phyloP scores from a whole-genome alignment of 306 rosid species.

The Casuarina glauca region DNA sequence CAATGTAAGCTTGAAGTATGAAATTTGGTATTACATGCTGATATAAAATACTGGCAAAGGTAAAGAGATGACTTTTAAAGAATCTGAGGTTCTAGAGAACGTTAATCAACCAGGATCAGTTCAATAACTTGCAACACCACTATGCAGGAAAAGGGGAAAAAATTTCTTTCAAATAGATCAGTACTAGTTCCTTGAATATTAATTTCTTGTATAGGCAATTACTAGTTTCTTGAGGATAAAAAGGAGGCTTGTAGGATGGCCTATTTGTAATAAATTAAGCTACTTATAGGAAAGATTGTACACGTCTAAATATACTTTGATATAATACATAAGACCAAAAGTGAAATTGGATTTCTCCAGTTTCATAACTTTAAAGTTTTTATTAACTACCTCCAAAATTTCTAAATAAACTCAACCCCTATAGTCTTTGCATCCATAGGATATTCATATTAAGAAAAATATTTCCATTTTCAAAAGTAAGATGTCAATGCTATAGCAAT shows the following conservation, averaged over 20 bases:
- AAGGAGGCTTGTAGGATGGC: no score
- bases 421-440: not conserved
- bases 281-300: not conserved
- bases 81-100: slow-evolving; percentile 3
- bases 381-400: not conserved
- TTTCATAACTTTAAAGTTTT: not conserved
- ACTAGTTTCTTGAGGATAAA: no score
- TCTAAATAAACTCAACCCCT: not conserved
- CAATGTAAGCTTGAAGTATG: slow-evolving; percentile 16
- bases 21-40: not conserved
- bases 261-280: not conserved
- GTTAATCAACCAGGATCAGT: not conserved
- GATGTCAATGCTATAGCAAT: not conserved
- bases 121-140: not conserved
- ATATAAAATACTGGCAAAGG: not conserved
- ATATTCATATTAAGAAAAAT: not conserved
- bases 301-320: not conserved
- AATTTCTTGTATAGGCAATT: not conserved
- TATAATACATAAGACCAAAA: not conserved
- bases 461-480: not conserved
- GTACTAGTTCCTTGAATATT: not conserved
- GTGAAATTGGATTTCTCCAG: not conserved
- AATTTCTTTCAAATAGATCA: not conserved
- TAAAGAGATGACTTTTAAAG: not conserved
- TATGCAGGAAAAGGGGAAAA: not conserved